A percentile compares a stretch with the other conserved stretches of the same genome.
These are phyloP conservation scores for Colletotrichum sojae DNA, from an alignment of 2,329 filamentous ascomycete genomes.

Conservation along the genomic window DNA sequence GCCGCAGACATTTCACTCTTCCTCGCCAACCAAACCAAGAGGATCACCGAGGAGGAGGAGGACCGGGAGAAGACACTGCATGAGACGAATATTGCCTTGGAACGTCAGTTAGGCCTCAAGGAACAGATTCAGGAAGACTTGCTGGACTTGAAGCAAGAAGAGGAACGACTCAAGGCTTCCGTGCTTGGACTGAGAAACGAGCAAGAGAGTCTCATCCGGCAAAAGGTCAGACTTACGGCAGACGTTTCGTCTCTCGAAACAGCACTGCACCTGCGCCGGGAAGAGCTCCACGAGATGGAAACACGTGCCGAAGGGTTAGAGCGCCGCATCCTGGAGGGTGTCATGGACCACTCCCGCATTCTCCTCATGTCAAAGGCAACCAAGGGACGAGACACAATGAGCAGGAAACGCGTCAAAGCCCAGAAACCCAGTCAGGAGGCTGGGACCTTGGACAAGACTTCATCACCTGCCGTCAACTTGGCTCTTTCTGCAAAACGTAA, in stretches of 20 bases:
- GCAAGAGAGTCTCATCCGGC: constrained; percentile 80
- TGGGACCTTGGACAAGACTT: constrained; percentile 42
- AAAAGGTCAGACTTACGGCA: constrained; percentile 84
- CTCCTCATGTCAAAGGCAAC: constrained; percentile 82
- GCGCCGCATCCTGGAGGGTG: constrained; percentile 91
- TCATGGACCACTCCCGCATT: constrained; percentile 95
- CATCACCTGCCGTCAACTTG: constrained; percentile 62
- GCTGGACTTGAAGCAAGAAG: constrained; percentile 64
- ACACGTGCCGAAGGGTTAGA: constrained; percentile 89
- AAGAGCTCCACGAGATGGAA: constrained; percentile 94
- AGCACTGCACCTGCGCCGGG: constrained; percentile 87
- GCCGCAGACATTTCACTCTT: constrained; percentile 89
- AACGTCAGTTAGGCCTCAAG: constrained; percentile 78
- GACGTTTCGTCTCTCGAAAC: constrained; percentile 94
- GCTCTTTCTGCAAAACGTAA: constrained; percentile 68
- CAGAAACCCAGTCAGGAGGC: constrained; percentile 55
- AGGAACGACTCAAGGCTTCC: constrained; percentile 66
- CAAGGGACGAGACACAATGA: constrained; percentile 69
- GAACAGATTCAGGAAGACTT: constrained; percentile 73
- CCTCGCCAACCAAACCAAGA: constrained; percentile 80
- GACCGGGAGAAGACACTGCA: constrained; percentile 84
- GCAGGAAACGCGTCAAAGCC: constrained; percentile 67
- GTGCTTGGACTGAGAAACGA: constrained; percentile 75
- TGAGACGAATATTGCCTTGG: constrained; percentile 84
- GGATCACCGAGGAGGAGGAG: constrained; percentile 83